These are phyloP conservation scores for Taiozyma sp. DNA, from an alignment of 1,139 yeast species.

Conservation along the genomic window DNA sequence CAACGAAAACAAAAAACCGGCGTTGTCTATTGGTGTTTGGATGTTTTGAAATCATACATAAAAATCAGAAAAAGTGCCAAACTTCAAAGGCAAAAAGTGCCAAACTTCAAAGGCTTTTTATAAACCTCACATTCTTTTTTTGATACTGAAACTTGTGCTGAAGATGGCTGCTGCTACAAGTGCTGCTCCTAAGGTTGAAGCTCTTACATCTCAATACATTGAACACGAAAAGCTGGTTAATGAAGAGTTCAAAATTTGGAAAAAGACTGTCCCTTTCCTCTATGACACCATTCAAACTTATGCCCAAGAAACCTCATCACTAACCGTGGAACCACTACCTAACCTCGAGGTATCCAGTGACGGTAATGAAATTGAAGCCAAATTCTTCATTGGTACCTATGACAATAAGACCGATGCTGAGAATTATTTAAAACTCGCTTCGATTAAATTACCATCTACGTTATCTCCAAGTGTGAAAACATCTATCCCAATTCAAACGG, in stretches of 20 bases:
- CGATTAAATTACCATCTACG: slow-evolving; percentile 46
- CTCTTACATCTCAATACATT: slow-evolving; percentile 14
- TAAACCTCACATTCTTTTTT: neutral
- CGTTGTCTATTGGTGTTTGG: neutral
- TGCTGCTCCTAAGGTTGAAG: neutral
- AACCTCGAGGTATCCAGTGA: slow-evolving; percentile 31
- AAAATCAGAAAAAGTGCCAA: neutral
- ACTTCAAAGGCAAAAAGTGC: neutral
- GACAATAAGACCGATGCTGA: slow-evolving; percentile 31
- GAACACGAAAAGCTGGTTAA: slow-evolving; percentile 35
- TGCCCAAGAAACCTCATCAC: slow-evolving; percentile 31
- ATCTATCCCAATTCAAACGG: slow-evolving; percentile 27
- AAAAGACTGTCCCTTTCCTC: slow-evolving; percentile 85
- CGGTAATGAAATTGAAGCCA: slow-evolving; percentile 33
- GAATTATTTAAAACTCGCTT: slow-evolving; percentile 41
- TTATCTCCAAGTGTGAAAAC: slow-evolving; percentile 34
- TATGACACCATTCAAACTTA: slow-evolving; percentile 74
- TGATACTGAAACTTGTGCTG: neutral
- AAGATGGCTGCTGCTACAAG: neutral
- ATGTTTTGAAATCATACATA: neutral
- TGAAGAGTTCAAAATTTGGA: slow-evolving; percentile 89
- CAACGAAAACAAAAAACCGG: neutral
- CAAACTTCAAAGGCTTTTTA: neutral
- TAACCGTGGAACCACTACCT: slow-evolving; percentile 45
- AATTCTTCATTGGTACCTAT: slow-evolving; percentile 46